Conservation (phyloP, 208 protist species). For the Leptomonas seymouri region DNA sequence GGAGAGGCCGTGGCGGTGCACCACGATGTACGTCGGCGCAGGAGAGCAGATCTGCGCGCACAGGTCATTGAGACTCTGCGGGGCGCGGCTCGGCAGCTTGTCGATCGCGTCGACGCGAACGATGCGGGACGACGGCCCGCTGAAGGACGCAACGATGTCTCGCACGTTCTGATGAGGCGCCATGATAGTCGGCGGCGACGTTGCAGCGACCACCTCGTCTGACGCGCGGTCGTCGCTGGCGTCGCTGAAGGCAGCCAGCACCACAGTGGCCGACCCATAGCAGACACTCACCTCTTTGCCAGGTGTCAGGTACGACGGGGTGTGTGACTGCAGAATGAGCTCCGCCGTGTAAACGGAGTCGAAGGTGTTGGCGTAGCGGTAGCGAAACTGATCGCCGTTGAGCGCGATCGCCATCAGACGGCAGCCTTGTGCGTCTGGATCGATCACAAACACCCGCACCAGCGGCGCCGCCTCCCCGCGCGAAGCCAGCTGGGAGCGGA, state of each 20-base stretch:
- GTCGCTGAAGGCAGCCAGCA: conserved; percentile 53
- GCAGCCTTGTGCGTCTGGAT: conserved; percentile 69
- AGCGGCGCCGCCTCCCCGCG: conserved; percentile 33
- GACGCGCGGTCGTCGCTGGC: conserved; percentile 34
- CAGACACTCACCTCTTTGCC: conserved; percentile 69
- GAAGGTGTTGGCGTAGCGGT: conserved; percentile 63
- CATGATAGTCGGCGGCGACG: conserved; percentile 60
- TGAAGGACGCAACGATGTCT: conserved; percentile 73
- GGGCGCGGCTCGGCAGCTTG: conserved; percentile 31
- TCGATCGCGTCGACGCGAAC: conserved; percentile 83
- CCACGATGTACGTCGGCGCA: conserved; percentile 63
- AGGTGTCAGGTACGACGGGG: conserved; percentile 49
- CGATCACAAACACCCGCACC: conserved; percentile 69
- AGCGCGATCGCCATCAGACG: conserved; percentile 63
- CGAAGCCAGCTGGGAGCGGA: conserved; percentile 5
- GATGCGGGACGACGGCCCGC: conserved; percentile 51
- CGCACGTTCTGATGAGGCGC: conserved; percentile 66
- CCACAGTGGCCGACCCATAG: conserved; percentile 52
- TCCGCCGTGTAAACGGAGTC: conserved; percentile 39
- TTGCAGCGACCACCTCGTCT: conserved; percentile 62
- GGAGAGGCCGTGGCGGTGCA: conserved; percentile 81
- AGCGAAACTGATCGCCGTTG: conserved; percentile 88
- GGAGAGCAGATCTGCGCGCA: conserved; percentile 69
- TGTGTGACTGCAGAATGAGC: conserved; percentile 57
- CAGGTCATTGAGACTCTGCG: conserved; percentile 61